Base-by-base conservation (phyloP, 345 rosid species). In the Orychophragmus violaceus region DNA sequence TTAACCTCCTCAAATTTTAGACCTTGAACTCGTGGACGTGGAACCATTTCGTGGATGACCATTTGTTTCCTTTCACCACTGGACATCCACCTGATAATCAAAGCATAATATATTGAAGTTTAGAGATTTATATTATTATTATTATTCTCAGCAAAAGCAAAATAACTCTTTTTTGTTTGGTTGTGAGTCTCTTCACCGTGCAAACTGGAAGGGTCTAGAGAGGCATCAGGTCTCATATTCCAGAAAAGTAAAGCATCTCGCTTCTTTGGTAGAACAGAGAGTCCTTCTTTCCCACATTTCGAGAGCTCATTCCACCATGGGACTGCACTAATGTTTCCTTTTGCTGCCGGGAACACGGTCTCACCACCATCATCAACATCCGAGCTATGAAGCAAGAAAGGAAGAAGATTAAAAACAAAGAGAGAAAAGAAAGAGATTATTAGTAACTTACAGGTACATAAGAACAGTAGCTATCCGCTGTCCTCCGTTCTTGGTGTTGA, bases 291-390 rank as follows among this genome's bases (percentile, higher is more conserved):
- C 6, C 93, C 95, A 56, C 99, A 95, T 49, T 83, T 82, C 19
- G 99, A 89, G 59, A 95, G 81, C 80, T 89, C 87, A 21, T 89
- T 55, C 95, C 93, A 91, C 99, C 97, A 87, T 46, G 96, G 93
- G 27, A 90, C 93, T 5, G 85, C 83, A 78, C 90, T 95, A 28
- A 75, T 10, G 79, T 91, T 95, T 64, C 93, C 96, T 80, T 84
- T 82, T 58, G 99, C 97, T 62, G 83, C 62, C 39, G 99, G 99
- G 79, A 95, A 95, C 49, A 95, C 94, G 0, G 97, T 91, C 84
- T 91, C 97, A 0, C 99, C 99, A 53, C 99, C 99, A 87, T 91
- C 94, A 80, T 95, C 97, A 39, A 91, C 97, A 62, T 95, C 97
- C 24, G 97, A 85, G 55, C 97, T 95, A 85, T 11, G 71, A 42